These are phyloP conservation scores for Deuterostichococcus epilithicus DNA, from an alignment of 139 green algal genomes.

Conservation along the genomic window DNA sequence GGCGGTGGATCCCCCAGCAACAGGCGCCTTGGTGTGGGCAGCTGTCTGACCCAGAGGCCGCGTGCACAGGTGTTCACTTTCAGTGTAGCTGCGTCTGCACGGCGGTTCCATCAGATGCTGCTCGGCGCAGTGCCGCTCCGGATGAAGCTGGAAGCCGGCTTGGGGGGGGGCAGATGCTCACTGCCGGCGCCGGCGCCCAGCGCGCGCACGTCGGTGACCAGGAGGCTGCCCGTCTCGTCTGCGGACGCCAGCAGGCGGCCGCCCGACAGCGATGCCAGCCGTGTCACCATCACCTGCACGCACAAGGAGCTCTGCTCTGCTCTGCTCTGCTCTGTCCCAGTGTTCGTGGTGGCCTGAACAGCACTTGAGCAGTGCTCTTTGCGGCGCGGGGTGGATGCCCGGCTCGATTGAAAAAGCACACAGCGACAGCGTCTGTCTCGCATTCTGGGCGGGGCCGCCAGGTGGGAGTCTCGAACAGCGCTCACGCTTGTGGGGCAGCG, in stretches of 20 bases:
- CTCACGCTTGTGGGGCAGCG: no score
- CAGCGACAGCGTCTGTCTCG: no score
- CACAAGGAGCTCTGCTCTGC: no score
- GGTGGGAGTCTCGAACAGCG: neutral
- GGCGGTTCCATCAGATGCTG: neutral
- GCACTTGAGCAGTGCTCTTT: neutral
- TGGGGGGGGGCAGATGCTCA: conserved; percentile 11
- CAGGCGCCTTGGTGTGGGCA: neutral
- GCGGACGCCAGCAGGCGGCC: conserved; percentile 61
- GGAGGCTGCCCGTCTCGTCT: conserved; percentile 53
- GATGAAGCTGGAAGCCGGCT: conserved; percentile 1
- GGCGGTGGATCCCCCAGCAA: neutral
- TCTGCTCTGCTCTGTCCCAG: no score
- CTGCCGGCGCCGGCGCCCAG: conserved; percentile 23
- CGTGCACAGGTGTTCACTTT: no score
- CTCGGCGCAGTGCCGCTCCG: neutral
- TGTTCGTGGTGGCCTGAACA: no score
- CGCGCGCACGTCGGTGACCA: conserved; percentile 63
- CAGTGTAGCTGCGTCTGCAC: neutral
- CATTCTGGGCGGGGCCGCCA: no score
- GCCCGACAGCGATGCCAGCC: conserved; percentile 11
- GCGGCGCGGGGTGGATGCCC: no score
- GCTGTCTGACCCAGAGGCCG: no score
- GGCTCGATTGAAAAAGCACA: no score
- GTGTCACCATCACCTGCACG: neutral